phyloP scores from a whole-genome alignment of 208 protist genomes.

The Acanthamoeba royreba region DNA sequence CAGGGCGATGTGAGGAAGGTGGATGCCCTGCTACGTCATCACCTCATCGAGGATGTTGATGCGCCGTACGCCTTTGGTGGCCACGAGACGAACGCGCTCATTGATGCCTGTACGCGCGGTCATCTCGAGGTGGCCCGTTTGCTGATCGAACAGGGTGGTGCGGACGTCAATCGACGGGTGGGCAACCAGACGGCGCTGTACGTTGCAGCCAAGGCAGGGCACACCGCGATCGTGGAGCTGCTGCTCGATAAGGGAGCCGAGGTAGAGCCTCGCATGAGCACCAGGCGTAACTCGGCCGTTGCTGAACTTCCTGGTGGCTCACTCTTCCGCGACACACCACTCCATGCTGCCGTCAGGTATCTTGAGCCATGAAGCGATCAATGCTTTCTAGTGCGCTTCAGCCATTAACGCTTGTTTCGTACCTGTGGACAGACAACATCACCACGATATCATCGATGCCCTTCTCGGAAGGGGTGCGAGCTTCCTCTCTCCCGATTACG shows the following conservation, averaged over 20 bases:
- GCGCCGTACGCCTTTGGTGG: not conserved
- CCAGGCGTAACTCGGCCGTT: not conserved
- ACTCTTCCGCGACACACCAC: not conserved
- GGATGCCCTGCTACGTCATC: not conserved
- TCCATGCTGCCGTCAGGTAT: not conserved
- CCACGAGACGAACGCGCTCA: not conserved
- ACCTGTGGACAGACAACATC: slow-evolving; percentile 2
- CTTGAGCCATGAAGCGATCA: no score
- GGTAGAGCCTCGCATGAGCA: not conserved
- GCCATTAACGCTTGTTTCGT: no score
- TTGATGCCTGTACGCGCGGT: not conserved
- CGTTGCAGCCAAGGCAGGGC: not conserved
- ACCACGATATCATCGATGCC: not conserved
- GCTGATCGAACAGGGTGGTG: not conserved
- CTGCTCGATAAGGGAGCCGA: not conserved
- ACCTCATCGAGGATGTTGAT: not conserved
- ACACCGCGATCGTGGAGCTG: not conserved
- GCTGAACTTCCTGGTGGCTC: not conserved
- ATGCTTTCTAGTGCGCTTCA: not conserved
- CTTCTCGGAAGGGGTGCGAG: not conserved
- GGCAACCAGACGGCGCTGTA: not conserved
- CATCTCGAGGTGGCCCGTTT: not conserved
- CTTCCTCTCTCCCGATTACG: not conserved
- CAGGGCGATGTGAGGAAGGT: not conserved
- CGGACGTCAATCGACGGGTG: not conserved